These are phyloP conservation scores for Talaromyces sp. DNA, from an alignment of 2,329 filamentous ascomycete species.

Conservation along the genomic window DNA sequence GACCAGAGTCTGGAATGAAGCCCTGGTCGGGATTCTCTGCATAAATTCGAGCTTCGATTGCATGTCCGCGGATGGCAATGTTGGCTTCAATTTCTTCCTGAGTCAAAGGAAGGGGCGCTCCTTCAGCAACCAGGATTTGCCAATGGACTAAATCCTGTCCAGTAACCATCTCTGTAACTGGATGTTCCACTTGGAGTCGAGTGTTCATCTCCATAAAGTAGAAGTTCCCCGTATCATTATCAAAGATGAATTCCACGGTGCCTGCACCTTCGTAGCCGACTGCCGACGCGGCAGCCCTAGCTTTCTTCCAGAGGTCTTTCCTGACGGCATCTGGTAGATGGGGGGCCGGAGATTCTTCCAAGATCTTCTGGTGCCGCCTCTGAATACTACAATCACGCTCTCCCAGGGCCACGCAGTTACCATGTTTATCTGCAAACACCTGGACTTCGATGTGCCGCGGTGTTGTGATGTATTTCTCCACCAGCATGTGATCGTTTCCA, in stretches of 20 bases:
- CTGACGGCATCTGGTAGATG: slow-evolving; percentile 57
- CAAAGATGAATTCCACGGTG: slow-evolving; percentile 67
- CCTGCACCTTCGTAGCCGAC: slow-evolving; percentile 64
- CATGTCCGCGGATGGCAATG: slow-evolving; percentile 74
- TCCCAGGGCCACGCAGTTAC: slow-evolving; percentile 61
- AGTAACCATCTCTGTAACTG: slow-evolving; percentile 79
- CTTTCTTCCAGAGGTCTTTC: slow-evolving; percentile 64
- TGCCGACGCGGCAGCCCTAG: slow-evolving; percentile 59
- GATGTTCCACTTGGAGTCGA: slow-evolving; percentile 91
- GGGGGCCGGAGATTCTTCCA: slow-evolving; percentile 64
- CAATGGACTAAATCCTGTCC: slow-evolving; percentile 82
- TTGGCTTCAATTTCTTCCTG: slow-evolving; percentile 63
- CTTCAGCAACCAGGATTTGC: slow-evolving; percentile 84
- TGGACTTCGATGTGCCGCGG: slow-evolving; percentile 66
- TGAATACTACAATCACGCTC: slow-evolving; percentile 66
- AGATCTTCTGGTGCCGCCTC: slow-evolving; percentile 62
- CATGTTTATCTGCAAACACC: slow-evolving; percentile 63
- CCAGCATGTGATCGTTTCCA: slow-evolving; percentile 63
- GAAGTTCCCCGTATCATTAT: slow-evolving; percentile 63
- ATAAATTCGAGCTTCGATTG: slow-evolving; percentile 94
- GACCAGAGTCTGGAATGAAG: slow-evolving; percentile 91
- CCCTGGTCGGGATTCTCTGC: slow-evolving; percentile 88
- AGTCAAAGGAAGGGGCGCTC: slow-evolving; percentile 61
- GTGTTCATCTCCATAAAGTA: slow-evolving; percentile 75
- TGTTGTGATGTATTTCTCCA: slow-evolving; percentile 65